Evolutionary conservation across 768 basidiomycete genomes (phyloP), one percentile per base, ranked within the genome.

Genomic region (Mrakia gelida): DNA sequence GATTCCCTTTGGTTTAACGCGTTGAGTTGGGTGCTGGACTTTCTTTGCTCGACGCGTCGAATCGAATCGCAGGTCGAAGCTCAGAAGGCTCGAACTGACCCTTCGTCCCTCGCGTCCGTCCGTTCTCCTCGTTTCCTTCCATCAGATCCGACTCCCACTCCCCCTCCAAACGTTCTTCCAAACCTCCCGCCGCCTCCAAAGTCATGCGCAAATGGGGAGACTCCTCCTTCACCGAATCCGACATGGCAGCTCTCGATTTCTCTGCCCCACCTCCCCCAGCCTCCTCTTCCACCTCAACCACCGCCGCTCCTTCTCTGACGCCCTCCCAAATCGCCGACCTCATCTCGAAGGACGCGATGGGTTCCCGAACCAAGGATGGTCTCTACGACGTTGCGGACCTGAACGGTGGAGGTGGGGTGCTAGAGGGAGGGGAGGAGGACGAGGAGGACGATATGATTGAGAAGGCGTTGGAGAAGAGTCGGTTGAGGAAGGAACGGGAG

Each of bases 161-260:
- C 10, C 73, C 77, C 30, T 61, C 76, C 56, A 78, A 78, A 38
- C 86, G 89, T 2, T 52, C 49, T 4, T 65, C 77, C 56, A 78
- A 78, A 38, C 86, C 89, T 34, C 80, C 78, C 52, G 92, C 91
- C 81, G 82, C 87, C 75, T 83, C 88, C 4, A 94, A 95, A 85
- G 81, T 86, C 21, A 91, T 91, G 84, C 90, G 97, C 43, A 98
- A 94, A 85, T 99, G 97, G 97, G 94, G 91, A 32, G 90, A 96
- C 81, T 75, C 79, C 0, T 38, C 88, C 1, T 91, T 92, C 5
- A 91, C 90, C 15, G 92, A 93, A 80, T 87, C 88, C 23, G 97
- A 98, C 80, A 96, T 98, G 93, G 93, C 91, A 8, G 90, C 92
- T 61, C 88, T 98, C 74, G 95, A 99, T 84, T 98, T 92, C 84